Evolutionary conservation across 1,139 yeast species (phyloP).

Genomic region (Citeromyces hawaiiensis): DNA sequence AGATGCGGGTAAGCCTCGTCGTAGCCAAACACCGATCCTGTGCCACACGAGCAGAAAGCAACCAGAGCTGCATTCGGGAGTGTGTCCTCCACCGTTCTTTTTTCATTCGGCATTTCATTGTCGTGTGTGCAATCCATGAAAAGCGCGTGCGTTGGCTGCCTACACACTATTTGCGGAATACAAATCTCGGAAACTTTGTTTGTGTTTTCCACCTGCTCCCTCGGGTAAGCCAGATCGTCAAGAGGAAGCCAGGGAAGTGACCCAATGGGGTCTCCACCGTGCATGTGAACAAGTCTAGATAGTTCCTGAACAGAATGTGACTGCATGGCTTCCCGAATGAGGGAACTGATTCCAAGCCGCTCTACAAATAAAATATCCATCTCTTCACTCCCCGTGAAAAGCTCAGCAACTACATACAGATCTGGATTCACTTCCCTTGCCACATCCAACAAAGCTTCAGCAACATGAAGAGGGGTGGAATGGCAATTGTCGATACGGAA

Average conservation of each 20-base stretch:
- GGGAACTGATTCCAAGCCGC: slow-evolving; percentile 73
- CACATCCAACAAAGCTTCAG: slow-evolving; percentile 74
- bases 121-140: slow-evolving; percentile 98
- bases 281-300: slow-evolving; percentile 75
- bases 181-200: slow-evolving; percentile 38
- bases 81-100: slow-evolving; percentile 88
- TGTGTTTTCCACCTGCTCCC: slow-evolving; percentile 25
- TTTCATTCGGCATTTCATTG: slow-evolving; percentile 79
- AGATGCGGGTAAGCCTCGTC: slow-evolving; percentile 84
- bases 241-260: slow-evolving; percentile 69
- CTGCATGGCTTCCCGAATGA: slow-evolving; percentile 96
- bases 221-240: slow-evolving; percentile 59
- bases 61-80: slow-evolving; percentile 91
- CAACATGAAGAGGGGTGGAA: slow-evolving; percentile 92
- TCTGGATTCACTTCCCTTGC: slow-evolving; percentile 81
- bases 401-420: slow-evolving; percentile 85
- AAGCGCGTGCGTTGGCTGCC: slow-evolving; percentile 77
- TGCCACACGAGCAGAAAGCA: slow-evolving; percentile 85
- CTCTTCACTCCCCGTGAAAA: slow-evolving; percentile 85
- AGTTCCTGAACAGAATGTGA: slow-evolving; percentile 83
- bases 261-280: slow-evolving; percentile 94
- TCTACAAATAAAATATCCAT: slow-evolving; percentile 88
- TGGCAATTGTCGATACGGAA: slow-evolving; percentile 93
- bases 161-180: slow-evolving; percentile 49
- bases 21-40: slow-evolving; percentile 89